Evolutionary conservation across 2,329 filamentous ascomycete species (phyloP).

Genomic region (Parasarocladium wereldwijsianum): DNA sequence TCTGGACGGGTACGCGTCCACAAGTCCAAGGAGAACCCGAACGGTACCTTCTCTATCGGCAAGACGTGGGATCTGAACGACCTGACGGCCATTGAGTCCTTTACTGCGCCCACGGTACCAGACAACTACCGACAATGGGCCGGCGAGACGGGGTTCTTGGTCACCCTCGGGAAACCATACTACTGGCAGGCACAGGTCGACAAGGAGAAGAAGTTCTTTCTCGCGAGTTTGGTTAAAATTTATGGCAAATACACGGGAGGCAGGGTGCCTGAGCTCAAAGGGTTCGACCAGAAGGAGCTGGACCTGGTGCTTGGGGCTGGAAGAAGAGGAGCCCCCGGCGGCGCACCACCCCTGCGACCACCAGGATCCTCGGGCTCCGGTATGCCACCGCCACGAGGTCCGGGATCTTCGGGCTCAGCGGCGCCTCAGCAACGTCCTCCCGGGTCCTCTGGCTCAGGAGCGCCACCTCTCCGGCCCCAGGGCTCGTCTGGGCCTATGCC

Average conservation of each 20-base stretch:
- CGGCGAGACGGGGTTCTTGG: constrained; percentile 67
- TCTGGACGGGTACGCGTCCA: constrained; percentile 90
- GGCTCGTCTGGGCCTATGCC: constrained; percentile 8
- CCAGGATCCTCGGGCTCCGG: constrained; percentile 10
- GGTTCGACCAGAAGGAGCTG: constrained; percentile 69
- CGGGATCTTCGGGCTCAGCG: constrained; percentile 10
- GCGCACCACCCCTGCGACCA: constrained; percentile 11
- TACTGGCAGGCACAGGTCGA: constrained; percentile 90
- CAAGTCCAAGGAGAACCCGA: constrained; percentile 90
- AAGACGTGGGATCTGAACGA: constrained; percentile 98
- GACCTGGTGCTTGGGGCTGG: constrained; percentile 56
- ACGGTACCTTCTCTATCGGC: constrained; percentile 89
- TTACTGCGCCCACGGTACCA: constrained; percentile 43
- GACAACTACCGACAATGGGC: constrained; percentile 60
- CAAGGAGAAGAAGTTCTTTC: constrained; percentile 98
- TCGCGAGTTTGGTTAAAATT: constrained; percentile 90
- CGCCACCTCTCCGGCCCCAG: constrained; percentile 5
- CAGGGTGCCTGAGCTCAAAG: constrained; percentile 60
- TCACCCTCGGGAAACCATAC: constrained; percentile 85
- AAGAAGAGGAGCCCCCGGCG: constrained; percentile 19
- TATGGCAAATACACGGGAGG: constrained; percentile 93
- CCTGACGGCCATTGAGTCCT: constrained; percentile 70
- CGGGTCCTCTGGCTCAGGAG: constrained; percentile 9
- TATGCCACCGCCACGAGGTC: constrained; percentile 13
- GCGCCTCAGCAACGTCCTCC: constrained; percentile 12